Evolutionary conservation across 306 rosid species (phyloP), one percentile per base, ranked within the genome.

Genomic region (Heteromeles arbutifolia): DNA sequence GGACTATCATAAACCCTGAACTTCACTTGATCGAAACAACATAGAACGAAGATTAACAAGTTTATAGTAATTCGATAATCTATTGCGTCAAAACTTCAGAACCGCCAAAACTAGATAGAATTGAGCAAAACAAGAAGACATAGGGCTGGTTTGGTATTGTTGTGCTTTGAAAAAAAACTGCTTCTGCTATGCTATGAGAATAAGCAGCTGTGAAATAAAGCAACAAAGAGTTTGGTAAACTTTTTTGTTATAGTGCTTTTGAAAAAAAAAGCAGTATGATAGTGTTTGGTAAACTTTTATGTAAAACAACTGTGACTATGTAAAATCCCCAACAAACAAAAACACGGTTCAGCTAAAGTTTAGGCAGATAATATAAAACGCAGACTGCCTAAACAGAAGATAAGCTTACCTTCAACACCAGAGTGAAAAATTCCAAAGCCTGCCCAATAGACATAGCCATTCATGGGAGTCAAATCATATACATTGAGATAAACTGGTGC

Each of bases 401-500:
- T 24, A 17, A 62, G 14, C 61, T 41, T 84, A 92, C 99, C 99
- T 92, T 96, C 97, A 43, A 96, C 96, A 72, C 99, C 98, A 71
- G 99, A 96, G 85, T 96, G 98, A 80, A 88, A 96, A 82, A 96
- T 90, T 58, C 99, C 99, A 59, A 96, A 79, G 81, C 99, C 99
- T 39, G 94, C 97, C 99, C 99, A 96, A 75, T 92, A 85, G 72
- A 90, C 86, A 79, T 90, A 96, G 53, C 99, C 99, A 80, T 96
- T 96, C 94, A 87, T 84, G 70, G 97, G 96, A 37, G 99, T 96
- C 83, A 96, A 80, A 80, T 96, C 99, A 69, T 96, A 96, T 58
- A 96, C 98, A 79, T 96, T 96, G 39, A 96, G 90, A 89, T 89
- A 92, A 73, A 96, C 98, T 9, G 98, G 97, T 39, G 90, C 75